Base-by-base conservation (phyloP, 352 stramenopile species). In the Phytophthora hybrid region DNA sequence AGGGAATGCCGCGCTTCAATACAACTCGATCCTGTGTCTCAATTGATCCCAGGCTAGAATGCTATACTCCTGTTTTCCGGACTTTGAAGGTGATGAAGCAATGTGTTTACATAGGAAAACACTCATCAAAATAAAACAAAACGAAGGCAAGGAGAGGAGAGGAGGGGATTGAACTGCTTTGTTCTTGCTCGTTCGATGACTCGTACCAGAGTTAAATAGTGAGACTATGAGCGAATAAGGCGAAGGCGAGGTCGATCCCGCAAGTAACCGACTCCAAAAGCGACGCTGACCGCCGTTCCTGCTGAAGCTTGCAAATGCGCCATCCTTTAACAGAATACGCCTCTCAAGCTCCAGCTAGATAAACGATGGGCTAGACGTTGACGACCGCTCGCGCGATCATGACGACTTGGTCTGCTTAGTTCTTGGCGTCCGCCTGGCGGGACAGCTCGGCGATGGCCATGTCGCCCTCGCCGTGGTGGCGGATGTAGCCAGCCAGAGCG, bases 401-500 rank as follows among this genome's bases (percentile, higher is more conserved):
- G 31, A 59, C 47, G 41, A 59, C 58, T 64, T 60, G 51, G 18
- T 66, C 34, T 4, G 52, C 69, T 90, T 91, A 89, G 84, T 86
- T 90, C 84, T 94, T 92, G 84, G 88, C 85, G 71, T 94, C 90
- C 63, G 86, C 80, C 74, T 92, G 83, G 70, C 79, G 80, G 58
- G 74, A 54, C 61, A 97, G 82, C 82, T 97, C 88, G 59, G 93
- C 97, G 44, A 99, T 79, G 31, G 97, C 97, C 81, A 98, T 92
- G 81, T 99, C 97, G 77, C 87, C 93, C 76, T 99, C 96, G 71
- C 91, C 90, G 88, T 99, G 98, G 88, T 94, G 86, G 73, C 98
- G 95, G 80, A 99, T 98, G 92, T 99, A 99, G 81, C 98, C 98
- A 76, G 89, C 93, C 74, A 99, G 87, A 76, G 93, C 94, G 82